phyloP scores from a whole-genome alignment of 441 rosid genomes.

The Eugenia klotzschiana region DNA sequence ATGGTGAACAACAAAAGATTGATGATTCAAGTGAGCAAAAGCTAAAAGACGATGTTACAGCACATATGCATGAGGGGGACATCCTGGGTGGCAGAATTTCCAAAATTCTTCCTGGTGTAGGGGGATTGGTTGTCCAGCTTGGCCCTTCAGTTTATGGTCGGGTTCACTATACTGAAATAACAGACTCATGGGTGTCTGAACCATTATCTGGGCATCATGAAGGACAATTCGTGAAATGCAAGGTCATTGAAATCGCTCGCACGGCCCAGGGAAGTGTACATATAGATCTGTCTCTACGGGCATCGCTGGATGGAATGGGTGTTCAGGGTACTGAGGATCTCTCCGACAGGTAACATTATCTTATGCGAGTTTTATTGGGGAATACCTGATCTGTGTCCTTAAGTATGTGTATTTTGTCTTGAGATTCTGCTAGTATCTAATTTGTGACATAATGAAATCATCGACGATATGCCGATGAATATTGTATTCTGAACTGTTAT shows the following conservation, averaged over 20 bases:
- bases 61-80: slow-evolving; percentile 65
- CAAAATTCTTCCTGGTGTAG: slow-evolving; percentile 60
- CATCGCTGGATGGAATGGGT: slow-evolving; percentile 53
- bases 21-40: slow-evolving; percentile 14
- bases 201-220: slow-evolving; percentile 63
- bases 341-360: slow-evolving; percentile 28
- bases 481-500: background rate
- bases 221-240: slow-evolving; percentile 89
- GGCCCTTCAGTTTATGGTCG: slow-evolving; percentile 74
- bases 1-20: slow-evolving; percentile 4
- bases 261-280: slow-evolving; percentile 56
- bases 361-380: background rate
- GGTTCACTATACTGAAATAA: slow-evolving; percentile 81
- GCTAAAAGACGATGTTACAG: slow-evolving; percentile 19
- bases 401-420: background rate
- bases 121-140: slow-evolving; percentile 80
- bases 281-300: slow-evolving; percentile 64
- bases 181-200: slow-evolving; percentile 53
- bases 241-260: slow-evolving; percentile 65
- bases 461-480: background rate
- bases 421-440: background rate
- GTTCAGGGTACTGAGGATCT: slow-evolving; percentile 22
- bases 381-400: background rate
- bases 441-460: background rate
- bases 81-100: slow-evolving; percentile 78